These are phyloP conservation scores for Podospora fimiseda DNA, from an alignment of 495 filamentous ascomycete species.

Conservation along the genomic window DNA sequence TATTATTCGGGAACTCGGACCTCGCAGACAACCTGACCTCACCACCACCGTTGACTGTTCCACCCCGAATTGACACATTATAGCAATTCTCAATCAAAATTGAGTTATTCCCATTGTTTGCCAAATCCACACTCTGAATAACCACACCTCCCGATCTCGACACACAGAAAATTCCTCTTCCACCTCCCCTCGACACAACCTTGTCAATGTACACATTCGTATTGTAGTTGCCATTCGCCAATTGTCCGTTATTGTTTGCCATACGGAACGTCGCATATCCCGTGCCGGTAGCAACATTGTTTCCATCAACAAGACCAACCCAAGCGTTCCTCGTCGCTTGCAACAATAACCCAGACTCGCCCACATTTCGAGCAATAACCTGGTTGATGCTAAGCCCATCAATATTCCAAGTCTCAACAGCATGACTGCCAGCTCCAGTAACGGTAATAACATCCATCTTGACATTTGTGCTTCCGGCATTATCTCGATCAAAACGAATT, in stretches of 20 bases:
- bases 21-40: slow-evolving; percentile 39
- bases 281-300: slow-evolving; percentile 37
- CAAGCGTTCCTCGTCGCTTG: slow-evolving; percentile 37
- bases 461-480: slow-evolving; percentile 36
- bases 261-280: slow-evolving; percentile 43
- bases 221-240: slow-evolving; percentile 30
- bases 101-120: slow-evolving; percentile 41
- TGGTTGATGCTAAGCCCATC: slow-evolving; percentile 34
- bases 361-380: slow-evolving; percentile 39
- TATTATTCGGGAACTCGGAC: slow-evolving; percentile 38
- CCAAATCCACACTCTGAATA: slow-evolving; percentile 34
- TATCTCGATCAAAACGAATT: slow-evolving; percentile 43
- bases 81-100: slow-evolving; percentile 47
- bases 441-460: slow-evolving; percentile 38
- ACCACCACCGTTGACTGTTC: slow-evolving; percentile 39
- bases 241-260: slow-evolving; percentile 41
- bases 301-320: slow-evolving; percentile 39
- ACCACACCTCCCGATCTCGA: slow-evolving; percentile 38
- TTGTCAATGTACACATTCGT: slow-evolving; percentile 40
- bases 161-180: slow-evolving; percentile 43
- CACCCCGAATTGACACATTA: slow-evolving; percentile 35
- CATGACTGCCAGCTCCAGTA: slow-evolving; percentile 39
- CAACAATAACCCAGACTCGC: slow-evolving; percentile 39
- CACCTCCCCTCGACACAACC: slow-evolving; percentile 41
- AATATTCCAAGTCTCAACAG: slow-evolving; percentile 45